These are phyloP conservation scores for Penstemon barbatus DNA, from an alignment of 257 asterid genomes.

Conservation along the genomic window DNA sequence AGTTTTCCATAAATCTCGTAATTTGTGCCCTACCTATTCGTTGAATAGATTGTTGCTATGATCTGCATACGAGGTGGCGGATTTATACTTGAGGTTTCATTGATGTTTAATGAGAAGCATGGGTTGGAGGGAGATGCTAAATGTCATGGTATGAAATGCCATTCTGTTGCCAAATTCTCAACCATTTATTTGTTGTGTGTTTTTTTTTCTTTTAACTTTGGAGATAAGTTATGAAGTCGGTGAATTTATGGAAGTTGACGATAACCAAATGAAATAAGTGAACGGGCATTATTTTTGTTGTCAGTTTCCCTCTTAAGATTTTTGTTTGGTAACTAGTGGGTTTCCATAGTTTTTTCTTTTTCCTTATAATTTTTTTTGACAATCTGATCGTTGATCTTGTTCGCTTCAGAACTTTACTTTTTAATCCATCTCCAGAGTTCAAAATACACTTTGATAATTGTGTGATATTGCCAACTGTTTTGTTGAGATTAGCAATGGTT, in stretches of 20 bases:
- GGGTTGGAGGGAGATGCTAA: slow-evolving; percentile 15
- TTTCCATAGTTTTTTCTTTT: neutral
- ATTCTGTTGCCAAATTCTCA: neutral
- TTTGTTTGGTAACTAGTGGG: neutral
- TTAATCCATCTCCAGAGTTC: neutral
- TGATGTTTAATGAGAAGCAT: neutral
- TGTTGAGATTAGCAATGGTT: slow-evolving; percentile 28
- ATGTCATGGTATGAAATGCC: slow-evolving; percentile 13
- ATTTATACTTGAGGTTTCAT: neutral
- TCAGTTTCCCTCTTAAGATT: slow-evolving; percentile 4
- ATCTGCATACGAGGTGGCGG: neutral
- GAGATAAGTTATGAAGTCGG: slow-evolving; percentile 4
- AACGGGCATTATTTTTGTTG: neutral
- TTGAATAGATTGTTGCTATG: neutral
- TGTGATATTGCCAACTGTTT: slow-evolving; percentile 37
- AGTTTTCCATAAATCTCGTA: slow-evolving; percentile 13
- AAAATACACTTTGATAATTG: slow-evolving; percentile 11
- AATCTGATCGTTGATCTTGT: neutral
- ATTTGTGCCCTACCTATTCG: neutral
- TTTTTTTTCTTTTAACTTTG: neutral
- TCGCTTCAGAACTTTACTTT: neutral
- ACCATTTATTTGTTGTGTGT: neutral
- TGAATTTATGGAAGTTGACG: slow-evolving; percentile 7
- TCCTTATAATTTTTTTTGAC: slow-evolving; percentile 4
- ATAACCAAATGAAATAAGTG: neutral